Conservation (phyloP, 345 rosid species). For the Eucalyptus tenuipes region DNA sequence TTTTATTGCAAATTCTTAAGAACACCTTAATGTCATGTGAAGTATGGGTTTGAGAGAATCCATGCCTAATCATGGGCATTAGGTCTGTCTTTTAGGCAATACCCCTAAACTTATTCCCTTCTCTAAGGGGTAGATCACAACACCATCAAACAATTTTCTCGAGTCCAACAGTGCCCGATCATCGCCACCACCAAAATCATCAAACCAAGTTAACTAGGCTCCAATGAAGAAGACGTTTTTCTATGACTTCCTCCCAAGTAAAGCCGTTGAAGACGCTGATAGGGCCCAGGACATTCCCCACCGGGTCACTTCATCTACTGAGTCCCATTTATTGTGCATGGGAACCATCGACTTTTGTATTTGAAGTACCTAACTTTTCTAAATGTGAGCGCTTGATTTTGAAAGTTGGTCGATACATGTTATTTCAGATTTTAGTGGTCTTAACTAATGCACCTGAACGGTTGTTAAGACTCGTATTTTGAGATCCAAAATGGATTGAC, state of each 20-base stretch:
- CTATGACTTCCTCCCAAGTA: neutral
- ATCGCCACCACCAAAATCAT: neutral
- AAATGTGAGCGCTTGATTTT: neutral
- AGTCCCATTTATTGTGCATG: neutral
- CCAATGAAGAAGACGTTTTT: neutral
- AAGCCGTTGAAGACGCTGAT: neutral
- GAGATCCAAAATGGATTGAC: neutral
- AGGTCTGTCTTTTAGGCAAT: accelerated
- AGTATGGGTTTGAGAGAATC: no score
- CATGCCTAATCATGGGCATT: no score
- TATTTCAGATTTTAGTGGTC: neutral
- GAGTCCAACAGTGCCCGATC: neutral
- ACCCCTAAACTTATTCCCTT: no score
- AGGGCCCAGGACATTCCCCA: neutral
- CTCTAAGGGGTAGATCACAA: no score
- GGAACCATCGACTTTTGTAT: no score
- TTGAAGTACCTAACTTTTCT: neutral
- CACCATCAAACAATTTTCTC: neutral
- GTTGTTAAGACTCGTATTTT: neutral
- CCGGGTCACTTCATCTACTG: neutral
- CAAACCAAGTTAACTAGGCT: neutral
- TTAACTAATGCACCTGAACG: neutral
- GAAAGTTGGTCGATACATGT: neutral
- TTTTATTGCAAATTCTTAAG: no score
- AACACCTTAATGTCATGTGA: accelerated